A percentile compares a stretch with the other conserved stretches of the same genome.
These are phyloP conservation scores for Elaeis oleifera DNA, from an alignment of 202 grass and related monocot genomes.

Conservation along the genomic window DNA sequence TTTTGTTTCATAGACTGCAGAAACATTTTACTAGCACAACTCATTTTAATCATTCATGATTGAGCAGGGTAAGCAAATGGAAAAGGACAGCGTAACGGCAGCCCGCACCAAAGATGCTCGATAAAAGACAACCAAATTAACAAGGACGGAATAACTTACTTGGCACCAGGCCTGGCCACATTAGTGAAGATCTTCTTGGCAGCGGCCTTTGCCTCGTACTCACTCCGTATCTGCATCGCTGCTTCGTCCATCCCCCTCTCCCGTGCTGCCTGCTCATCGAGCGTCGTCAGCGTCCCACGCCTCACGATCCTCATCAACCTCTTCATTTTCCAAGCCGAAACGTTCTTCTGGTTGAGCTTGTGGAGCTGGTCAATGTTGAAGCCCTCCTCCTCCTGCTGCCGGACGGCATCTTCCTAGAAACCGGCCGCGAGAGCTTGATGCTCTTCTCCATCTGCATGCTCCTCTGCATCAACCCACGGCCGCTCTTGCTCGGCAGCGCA, in stretches of 20 bases:
- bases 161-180: conserved; percentile 53
- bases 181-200: conserved; percentile 83
- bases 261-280: conserved; percentile 63
- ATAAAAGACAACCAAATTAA: no score
- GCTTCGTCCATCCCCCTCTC: conserved; percentile 46
- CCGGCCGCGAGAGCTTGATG: conserved; percentile 24
- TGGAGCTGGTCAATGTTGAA: conserved; percentile 66
- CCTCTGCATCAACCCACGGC: not conserved
- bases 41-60: no score
- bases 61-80: no score
- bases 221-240: conserved; percentile 55
- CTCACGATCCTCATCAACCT: conserved; percentile 73
- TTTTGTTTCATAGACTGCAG: no score
- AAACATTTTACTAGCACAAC: no score
- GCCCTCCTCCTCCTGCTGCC: conserved; percentile 40
- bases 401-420: conserved; percentile 29
- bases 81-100: no score
- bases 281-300: conserved; percentile 48
- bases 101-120: no score
- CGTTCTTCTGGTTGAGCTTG: conserved; percentile 70
- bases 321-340: conserved; percentile 96
- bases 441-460: conserved; percentile 25
- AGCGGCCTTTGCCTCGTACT: conserved; percentile 65
- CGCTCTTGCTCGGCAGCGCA: conserved; percentile 36
- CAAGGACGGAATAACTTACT: conserved; percentile 41